Conservation (phyloP, 441 rosid species). For the Sinapis alba region DNA sequence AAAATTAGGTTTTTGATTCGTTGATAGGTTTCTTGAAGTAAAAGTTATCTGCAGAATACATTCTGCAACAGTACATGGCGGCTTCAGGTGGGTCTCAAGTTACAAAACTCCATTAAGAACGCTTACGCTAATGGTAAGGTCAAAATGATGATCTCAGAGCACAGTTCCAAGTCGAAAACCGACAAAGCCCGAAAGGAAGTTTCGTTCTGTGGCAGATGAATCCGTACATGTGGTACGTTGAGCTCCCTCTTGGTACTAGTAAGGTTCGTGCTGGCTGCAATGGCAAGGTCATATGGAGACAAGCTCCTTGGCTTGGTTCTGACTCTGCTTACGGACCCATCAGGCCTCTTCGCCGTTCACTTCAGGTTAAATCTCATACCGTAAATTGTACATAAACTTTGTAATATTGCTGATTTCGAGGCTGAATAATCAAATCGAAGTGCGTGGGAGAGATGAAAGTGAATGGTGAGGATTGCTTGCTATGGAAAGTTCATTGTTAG, state of each 20-base stretch:
- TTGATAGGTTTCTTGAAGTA: conserved; percentile 49
- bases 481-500: neutral
- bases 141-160: conserved; percentile 74
- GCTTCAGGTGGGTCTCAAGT: conserved; percentile 85
- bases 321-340: conserved; percentile 94
- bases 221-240: conserved; percentile 97
- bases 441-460: conserved; percentile 83
- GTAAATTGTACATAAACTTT: neutral
- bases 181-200: conserved; percentile 66
- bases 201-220: conserved; percentile 98
- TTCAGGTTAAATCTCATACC: conserved; percentile 56
- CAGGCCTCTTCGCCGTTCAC: conserved; percentile 90
- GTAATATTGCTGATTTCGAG: neutral
- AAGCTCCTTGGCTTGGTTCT: conserved; percentile 95
- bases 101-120: conserved; percentile 69
- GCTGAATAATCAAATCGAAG: conserved; percentile 48
- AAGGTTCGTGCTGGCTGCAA: conserved; percentile 95
- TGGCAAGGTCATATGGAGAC: conserved; percentile 94
- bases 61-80: conserved; percentile 87
- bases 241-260: conserved; percentile 82
- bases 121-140: conserved; percentile 93
- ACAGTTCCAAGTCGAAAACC: conserved; percentile 60
- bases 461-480: conserved; percentile 80
- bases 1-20: too few species aligned
- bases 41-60: conserved; percentile 88